Percentiles rank a stretch among this genome's conserved stretches.
phyloP scores from a whole-genome alignment of 331 rosid species.

The Quercus lobata region DNA sequence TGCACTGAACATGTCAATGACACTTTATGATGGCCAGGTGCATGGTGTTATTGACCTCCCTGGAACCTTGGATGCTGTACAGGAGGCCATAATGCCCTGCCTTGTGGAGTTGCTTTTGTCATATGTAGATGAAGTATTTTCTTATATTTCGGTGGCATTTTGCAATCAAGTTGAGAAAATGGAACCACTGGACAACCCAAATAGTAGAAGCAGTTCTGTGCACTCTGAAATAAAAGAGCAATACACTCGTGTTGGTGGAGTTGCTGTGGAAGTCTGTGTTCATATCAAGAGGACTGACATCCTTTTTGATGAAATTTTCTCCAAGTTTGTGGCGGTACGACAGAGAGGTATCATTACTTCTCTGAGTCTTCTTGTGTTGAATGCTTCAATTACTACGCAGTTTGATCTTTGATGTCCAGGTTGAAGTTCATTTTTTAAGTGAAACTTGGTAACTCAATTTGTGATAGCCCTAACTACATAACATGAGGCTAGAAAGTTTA shows the following conservation, averaged over 20 bases:
- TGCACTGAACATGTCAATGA: conserved; percentile 91
- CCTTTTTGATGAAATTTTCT: conserved; percentile 91
- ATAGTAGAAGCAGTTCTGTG: conserved; percentile 48
- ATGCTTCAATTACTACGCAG: neutral
- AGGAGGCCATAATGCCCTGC: conserved; percentile 88
- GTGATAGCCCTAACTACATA: neutral
- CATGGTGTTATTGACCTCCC: conserved; percentile 97
- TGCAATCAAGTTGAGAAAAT: conserved; percentile 78
- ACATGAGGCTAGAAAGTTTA: neutral
- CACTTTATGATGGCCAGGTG: conserved; percentile 90
- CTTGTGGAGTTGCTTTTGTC: conserved; percentile 85
- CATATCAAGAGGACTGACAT: conserved; percentile 91
- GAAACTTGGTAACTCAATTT: neutral
- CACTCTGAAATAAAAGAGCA: conserved; percentile 90
- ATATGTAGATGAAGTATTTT: conserved; percentile 94
- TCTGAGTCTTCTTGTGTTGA: conserved; percentile 13
- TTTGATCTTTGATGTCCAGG: neutral
- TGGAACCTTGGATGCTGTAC: conserved; percentile 83
- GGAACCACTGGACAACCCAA: conserved; percentile 43
- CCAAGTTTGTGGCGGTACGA: conserved; percentile 67
- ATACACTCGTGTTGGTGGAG: conserved; percentile 93
- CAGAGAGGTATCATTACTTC: conserved; percentile 66
- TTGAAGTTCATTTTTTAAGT: neutral
- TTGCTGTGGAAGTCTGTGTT: conserved; percentile 96
- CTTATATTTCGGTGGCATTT: conserved; percentile 90